A percentile compares a stretch with the other conserved stretches of the same genome.
These are phyloP conservation scores for Penicillium nucicola DNA, from an alignment of 495 filamentous ascomycete species.

Conservation along the genomic window DNA sequence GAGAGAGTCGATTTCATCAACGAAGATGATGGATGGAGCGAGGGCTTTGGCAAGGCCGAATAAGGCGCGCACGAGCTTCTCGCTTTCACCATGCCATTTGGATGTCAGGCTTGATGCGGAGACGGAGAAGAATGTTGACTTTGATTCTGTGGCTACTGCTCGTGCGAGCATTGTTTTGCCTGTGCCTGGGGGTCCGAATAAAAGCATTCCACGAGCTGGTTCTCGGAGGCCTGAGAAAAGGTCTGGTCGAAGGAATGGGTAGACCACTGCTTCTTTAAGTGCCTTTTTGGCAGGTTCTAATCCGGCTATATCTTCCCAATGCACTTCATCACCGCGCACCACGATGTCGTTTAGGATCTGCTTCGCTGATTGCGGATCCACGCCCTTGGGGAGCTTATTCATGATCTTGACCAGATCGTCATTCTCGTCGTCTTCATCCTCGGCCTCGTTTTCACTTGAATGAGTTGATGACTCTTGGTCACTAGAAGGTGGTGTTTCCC, in stretches of 20 bases:
- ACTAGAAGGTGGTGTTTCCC: slow-evolving; percentile 42
- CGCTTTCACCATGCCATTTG: slow-evolving; percentile 95
- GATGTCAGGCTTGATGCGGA: slow-evolving; percentile 90
- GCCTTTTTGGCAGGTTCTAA: slow-evolving; percentile 88
- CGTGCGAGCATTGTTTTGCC: slow-evolving; percentile 98
- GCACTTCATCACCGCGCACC: slow-evolving; percentile 88
- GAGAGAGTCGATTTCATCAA: slow-evolving; percentile 97
- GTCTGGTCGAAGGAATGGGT: slow-evolving; percentile 94
- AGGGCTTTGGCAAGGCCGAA: slow-evolving; percentile 87
- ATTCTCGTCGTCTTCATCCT: slow-evolving; percentile 36
- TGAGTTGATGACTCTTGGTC: slow-evolving; percentile 39
- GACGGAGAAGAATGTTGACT: slow-evolving; percentile 96
- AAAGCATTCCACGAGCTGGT: slow-evolving; percentile 89
- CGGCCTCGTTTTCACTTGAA: slow-evolving; percentile 28
- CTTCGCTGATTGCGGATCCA: slow-evolving; percentile 77
- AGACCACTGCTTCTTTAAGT: slow-evolving; percentile 94
- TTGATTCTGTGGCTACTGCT: slow-evolving; percentile 91
- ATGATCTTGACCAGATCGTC: slow-evolving; percentile 58
- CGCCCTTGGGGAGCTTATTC: slow-evolving; percentile 72
- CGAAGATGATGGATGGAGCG: slow-evolving; percentile 96
- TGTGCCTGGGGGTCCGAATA: slow-evolving; percentile 95
- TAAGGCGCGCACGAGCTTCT: slow-evolving; percentile 92
- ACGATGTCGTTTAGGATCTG: slow-evolving; percentile 97
- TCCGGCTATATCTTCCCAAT: slow-evolving; percentile 93
- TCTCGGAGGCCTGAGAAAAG: slow-evolving; percentile 94